Evolutionary conservation across 306 rosid genomes (phyloP), one percentile per base, ranked within the genome.

Genomic region (Dryas octopetala): DNA sequence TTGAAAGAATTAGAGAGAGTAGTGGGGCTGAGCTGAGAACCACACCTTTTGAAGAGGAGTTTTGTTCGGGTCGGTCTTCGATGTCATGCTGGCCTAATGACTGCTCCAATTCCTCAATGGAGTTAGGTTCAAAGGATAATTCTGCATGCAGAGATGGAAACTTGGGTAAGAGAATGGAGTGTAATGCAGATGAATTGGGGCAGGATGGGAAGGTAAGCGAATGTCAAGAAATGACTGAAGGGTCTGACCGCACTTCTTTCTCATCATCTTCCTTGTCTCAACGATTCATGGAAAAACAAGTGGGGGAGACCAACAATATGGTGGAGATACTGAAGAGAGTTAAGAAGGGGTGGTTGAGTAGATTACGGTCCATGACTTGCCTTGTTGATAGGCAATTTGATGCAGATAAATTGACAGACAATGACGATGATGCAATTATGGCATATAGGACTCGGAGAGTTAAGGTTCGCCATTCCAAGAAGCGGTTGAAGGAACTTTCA

Each of bases 401-500:
- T 68, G 72, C 62, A 66, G 88, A 85, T 51, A 68, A 73, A 58
- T 64, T 76, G 49, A 69, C 72, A 15, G 73, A 60, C 4, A 76
- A 71, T 5, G 85, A 66, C 3, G 49, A 46, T 4, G 82, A 63
- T 71, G 70, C 79, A 54, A 53, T 70, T 76, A 66, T 79, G 45
- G 84, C 78, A 71, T 70, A 71, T 16, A 89, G 84, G 84, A 83
- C 90, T 74, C 89, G 66, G 76, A 92, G 88, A 65, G 90, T 96
- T 59, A 92, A 87, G 85, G 99, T 92, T 6, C 92, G 92, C 2
- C 96, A 81, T 7, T 77, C 75, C 69, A 70, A 63, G 88, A 96
- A 92, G 85, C 86, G 69, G 26, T 59, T 66, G 73, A 96, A 90
- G 82, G 98, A 96, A 63, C 97, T 96, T 32, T 92, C 99, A 2